phyloP scores from a whole-genome alignment of 2,329 filamentous ascomycete species.

The Fusarium equiseti region DNA sequence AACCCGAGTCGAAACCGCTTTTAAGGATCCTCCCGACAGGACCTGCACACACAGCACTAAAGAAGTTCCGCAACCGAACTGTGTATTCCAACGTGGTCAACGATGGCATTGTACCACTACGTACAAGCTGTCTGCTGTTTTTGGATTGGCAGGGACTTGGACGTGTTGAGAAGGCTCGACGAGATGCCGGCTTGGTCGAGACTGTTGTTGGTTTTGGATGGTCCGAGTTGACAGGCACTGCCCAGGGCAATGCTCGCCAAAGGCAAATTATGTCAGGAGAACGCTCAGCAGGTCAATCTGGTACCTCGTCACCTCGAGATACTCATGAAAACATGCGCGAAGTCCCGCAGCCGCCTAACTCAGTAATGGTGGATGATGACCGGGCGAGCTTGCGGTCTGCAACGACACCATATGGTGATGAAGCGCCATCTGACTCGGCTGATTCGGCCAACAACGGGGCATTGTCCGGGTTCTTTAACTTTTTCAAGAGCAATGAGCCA shows the following conservation, averaged over 20 bases:
- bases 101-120: conserved; percentile 93
- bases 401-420: conserved; percentile 47
- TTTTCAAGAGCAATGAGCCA: conserved; percentile 74
- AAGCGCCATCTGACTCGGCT: conserved; percentile 46
- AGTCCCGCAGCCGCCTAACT: conserved; percentile 77
- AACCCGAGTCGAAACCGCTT: conserved; percentile 88
- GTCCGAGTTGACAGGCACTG: conserved; percentile 87
- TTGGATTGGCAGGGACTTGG: conserved; percentile 95
- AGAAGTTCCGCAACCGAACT: conserved; percentile 90
- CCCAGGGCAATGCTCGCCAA: conserved; percentile 61
- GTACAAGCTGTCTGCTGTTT: conserved; percentile 96
- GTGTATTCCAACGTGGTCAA: conserved; percentile 98
- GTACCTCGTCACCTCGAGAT: conserved; percentile 52
- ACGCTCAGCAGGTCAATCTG: conserved; percentile 50
- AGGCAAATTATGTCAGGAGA: conserved; percentile 56
- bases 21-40: conserved; percentile 90
- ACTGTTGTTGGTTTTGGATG: conserved; percentile 95
- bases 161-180: conserved; percentile 91
- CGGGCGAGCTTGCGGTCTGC: conserved; percentile 66
- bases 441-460: conserved; percentile 59
- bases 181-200: conserved; percentile 92
- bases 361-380: conserved; percentile 77
- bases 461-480: conserved; percentile 74
- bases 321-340: conserved; percentile 59
- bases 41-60: conserved; percentile 86